These are phyloP conservation scores for Phyllosticta citribraziliensis DNA, from an alignment of 2,329 filamentous ascomycete species.

Conservation along the genomic window DNA sequence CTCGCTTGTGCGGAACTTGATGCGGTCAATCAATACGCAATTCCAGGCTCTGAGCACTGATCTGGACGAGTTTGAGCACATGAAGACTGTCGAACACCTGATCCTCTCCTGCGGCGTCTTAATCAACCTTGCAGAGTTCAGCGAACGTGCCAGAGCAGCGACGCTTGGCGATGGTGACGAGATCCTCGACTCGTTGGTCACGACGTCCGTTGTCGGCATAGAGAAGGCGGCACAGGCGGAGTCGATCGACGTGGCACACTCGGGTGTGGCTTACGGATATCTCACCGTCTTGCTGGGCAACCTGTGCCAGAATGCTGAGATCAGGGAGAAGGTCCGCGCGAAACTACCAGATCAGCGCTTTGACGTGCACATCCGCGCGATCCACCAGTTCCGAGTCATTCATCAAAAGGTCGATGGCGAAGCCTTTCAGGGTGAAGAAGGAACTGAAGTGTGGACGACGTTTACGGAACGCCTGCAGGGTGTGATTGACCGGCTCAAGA, in stretches of 20 bases:
- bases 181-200: conserved; percentile 51
- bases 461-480: conserved; percentile 46
- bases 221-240: conserved; percentile 49
- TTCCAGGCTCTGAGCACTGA: conserved; percentile 20
- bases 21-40: conserved; percentile 19
- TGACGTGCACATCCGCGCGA: conserved; percentile 42
- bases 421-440: conserved; percentile 35
- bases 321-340: conserved; percentile 33
- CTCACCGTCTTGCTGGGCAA: conserved; percentile 77
- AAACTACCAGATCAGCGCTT: conserved; percentile 36
- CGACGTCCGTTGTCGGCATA: conserved; percentile 58
- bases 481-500: conserved; percentile 39
- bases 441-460: conserved; percentile 35
- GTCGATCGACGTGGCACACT: conserved; percentile 57
- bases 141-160: conserved; percentile 42
- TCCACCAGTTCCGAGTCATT: conserved; percentile 53
- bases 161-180: conserved; percentile 23
- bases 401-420: conserved; percentile 47
- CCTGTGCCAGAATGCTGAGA: conserved; percentile 51
- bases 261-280: conserved; percentile 80
- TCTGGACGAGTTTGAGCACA: conserved; percentile 41
- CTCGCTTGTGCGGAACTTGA: conserved; percentile 38
- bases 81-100: conserved; percentile 54
- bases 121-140: conserved; percentile 82
- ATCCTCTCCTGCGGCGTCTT: conserved; percentile 71